Evolutionary conservation across 1,139 yeast genomes (phyloP).

Genomic region (Kurtzmaniella quercitrusa): DNA sequence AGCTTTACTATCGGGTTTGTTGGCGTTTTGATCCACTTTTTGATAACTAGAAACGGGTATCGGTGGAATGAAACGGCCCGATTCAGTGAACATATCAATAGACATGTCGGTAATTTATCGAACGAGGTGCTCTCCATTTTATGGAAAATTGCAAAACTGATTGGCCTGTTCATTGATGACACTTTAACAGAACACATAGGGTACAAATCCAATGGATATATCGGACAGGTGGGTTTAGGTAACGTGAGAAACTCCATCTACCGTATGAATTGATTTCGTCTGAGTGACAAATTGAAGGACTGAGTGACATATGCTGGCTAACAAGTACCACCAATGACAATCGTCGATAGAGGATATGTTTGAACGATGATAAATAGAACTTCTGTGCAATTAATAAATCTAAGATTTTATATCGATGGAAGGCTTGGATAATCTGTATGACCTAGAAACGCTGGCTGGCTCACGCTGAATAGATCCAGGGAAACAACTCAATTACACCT

Average conservation of each 20-base stretch:
- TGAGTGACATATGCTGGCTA: no score
- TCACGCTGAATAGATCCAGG: no score
- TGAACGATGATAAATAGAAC: no score
- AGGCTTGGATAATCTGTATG: no score
- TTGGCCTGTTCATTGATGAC: conserved; percentile 12
- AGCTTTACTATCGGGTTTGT: conserved; percentile 40
- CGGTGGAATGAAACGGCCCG: conserved; percentile 3
- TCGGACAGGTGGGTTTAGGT: conserved; percentile 32
- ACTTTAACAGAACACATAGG: neutral
- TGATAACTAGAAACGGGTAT: conserved; percentile 22
- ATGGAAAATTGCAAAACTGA: neutral
- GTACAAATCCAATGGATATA: conserved; percentile 12
- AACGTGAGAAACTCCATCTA: conserved; percentile 18
- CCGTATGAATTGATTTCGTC: conserved; percentile 6
- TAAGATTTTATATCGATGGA: no score
- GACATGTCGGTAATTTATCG: neutral
- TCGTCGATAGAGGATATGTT: no score
- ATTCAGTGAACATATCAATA: neutral
- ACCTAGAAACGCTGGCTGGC: no score
- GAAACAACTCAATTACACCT: no score
- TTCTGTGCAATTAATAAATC: no score
- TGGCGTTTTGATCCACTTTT: conserved; percentile 36
- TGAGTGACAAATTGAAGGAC: neutral
- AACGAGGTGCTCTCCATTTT: neutral
- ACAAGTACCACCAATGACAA: no score